Evolutionary conservation across 2,329 filamentous ascomycete genomes (phyloP).

Genomic region (Penicillium brevicompactum): DNA sequence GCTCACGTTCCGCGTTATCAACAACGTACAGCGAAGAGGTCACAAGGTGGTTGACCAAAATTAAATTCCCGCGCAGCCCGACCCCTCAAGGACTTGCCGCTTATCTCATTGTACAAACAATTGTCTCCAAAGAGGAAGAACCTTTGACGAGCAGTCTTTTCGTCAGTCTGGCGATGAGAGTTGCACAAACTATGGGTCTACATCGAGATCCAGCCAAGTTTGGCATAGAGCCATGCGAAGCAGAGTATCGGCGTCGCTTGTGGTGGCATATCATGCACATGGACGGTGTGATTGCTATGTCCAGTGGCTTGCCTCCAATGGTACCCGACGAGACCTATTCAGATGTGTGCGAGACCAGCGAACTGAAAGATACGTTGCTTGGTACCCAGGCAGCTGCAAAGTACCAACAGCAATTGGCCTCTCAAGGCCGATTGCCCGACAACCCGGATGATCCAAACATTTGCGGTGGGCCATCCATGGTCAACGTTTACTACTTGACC

Average conservation of each 20-base stretch:
- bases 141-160: constrained; percentile 52
- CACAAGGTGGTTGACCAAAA: constrained; percentile 44
- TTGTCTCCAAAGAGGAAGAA: constrained; percentile 52
- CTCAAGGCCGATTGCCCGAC: constrained; percentile 38
- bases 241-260: constrained; percentile 48
- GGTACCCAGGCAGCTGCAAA: constrained; percentile 40
- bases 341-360: constrained; percentile 50
- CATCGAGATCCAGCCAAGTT: constrained; percentile 53
- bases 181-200: constrained; percentile 52
- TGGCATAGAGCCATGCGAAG: constrained; percentile 47
- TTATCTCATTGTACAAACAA: constrained; percentile 51
- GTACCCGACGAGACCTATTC: constrained; percentile 52
- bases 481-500: constrained; percentile 47
- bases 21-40: constrained; percentile 46
- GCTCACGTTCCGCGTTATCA: constrained; percentile 40
- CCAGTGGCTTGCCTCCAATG: constrained; percentile 50
- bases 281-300: constrained; percentile 53
- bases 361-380: constrained; percentile 49
- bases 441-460: constrained; percentile 44
- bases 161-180: constrained; percentile 49
- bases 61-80: constrained; percentile 49
- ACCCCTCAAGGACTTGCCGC: constrained; percentile 50
- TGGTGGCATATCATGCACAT: constrained; percentile 55
- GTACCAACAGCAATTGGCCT: constrained; percentile 39
- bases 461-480: constrained; percentile 44